Evolutionary conservation across 371 early-diverging fungal genomes (phyloP).

Genomic region (Apophysomyces variabilis): DNA sequence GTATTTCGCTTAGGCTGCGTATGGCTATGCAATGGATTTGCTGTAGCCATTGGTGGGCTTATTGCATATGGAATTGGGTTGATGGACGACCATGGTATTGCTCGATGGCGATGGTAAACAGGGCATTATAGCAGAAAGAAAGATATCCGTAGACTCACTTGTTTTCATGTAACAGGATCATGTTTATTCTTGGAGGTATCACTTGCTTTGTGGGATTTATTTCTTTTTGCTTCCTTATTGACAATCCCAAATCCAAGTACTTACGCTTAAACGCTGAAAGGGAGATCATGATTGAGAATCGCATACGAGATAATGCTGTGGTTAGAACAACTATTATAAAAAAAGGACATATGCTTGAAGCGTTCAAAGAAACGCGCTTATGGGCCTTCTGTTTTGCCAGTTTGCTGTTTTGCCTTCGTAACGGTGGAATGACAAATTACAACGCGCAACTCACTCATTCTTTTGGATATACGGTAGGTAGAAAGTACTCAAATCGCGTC

Average conservation of each 20-base stretch:
- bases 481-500: neutral
- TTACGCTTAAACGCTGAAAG: slow-evolving; percentile 40
- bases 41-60: slow-evolving; percentile 61
- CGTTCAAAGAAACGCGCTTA: slow-evolving; percentile 35
- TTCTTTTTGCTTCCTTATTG: slow-evolving; percentile 41
- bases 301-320: slow-evolving; percentile 47
- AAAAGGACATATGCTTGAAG: slow-evolving; percentile 41
- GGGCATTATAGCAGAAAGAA: neutral
- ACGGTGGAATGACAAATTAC: slow-evolving; percentile 46
- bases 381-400: slow-evolving; percentile 41
- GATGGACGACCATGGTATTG: slow-evolving; percentile 44
- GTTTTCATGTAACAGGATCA: slow-evolving; percentile 32
- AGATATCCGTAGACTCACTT: neutral
- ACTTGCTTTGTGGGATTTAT: slow-evolving; percentile 32
- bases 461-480: slow-evolving; percentile 43
- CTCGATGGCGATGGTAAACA: slow-evolving; percentile 56
- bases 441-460: slow-evolving; percentile 35
- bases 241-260: slow-evolving; percentile 38
- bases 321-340: slow-evolving; percentile 40
- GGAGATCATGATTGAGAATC: slow-evolving; percentile 41
- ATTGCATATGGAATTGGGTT: slow-evolving; percentile 58
- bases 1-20: slow-evolving; percentile 31
- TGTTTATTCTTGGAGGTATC: slow-evolving; percentile 41
- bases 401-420: slow-evolving; percentile 39
- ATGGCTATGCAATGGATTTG: slow-evolving; percentile 34